phyloP scores from a whole-genome alignment of 495 filamentous ascomycete genomes.

The Glonium stellatum region DNA sequence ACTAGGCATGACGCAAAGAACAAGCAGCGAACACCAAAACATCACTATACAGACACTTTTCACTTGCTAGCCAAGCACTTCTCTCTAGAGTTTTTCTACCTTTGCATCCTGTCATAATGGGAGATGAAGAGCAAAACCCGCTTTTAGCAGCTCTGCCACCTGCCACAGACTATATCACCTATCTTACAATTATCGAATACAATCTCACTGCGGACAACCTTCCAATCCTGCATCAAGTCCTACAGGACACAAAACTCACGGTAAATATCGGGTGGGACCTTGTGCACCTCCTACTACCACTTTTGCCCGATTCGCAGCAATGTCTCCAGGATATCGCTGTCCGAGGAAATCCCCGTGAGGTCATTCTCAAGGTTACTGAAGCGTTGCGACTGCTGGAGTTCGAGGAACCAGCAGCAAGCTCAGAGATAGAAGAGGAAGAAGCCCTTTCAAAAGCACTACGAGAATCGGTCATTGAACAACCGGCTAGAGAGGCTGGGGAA shows the following conservation, averaged over 20 bases:
- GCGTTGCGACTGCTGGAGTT: constrained; percentile 53
- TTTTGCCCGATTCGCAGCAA: constrained; percentile 60
- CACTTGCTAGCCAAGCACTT: background rate
- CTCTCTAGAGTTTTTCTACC: background rate
- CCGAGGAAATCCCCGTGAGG: constrained; percentile 86
- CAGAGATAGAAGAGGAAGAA: constrained; percentile 43
- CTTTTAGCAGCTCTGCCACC: constrained; percentile 50
- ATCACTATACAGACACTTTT: background rate
- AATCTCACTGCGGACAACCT: constrained; percentile 72
- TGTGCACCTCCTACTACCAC: constrained; percentile 73
- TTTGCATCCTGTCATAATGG: constrained; percentile 6
- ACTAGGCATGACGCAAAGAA: too few species aligned
- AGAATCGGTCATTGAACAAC: background rate
- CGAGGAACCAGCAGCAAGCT: constrained; percentile 40
- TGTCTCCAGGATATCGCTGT: constrained; percentile 75
- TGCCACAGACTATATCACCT: constrained; percentile 75
- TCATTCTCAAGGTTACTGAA: constrained; percentile 82
- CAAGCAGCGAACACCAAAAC: background rate
- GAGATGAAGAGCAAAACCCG: constrained; percentile 21
- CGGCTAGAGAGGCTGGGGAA: constrained; percentile 5
- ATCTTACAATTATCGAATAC: constrained; percentile 80
- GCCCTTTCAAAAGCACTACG: constrained; percentile 28
- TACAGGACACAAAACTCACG: constrained; percentile 78
- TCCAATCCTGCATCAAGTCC: constrained; percentile 64
- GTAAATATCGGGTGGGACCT: constrained; percentile 95